phyloP scores from a whole-genome alignment of 176 grass and related monocot genomes.

The Tuctoria greenei region DNA sequence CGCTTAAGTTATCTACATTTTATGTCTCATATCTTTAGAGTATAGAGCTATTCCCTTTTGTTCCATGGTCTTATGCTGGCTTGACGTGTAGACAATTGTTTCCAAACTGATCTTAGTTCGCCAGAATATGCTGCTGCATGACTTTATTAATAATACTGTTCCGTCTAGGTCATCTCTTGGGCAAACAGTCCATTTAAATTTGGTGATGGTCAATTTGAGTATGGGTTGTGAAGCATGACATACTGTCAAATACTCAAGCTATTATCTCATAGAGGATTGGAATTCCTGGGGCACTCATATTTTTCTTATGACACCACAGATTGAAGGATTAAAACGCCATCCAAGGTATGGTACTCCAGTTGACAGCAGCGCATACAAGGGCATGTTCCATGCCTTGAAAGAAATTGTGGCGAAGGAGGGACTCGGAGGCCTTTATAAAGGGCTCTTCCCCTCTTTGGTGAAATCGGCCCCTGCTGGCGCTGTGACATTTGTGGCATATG shows the following conservation, averaged over 20 bases:
- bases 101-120: not conserved
- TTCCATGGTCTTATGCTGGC: not conserved
- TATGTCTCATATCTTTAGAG: conserved; percentile 1
- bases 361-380: conserved; percentile 65
- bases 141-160: not conserved
- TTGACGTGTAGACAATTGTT: not conserved
- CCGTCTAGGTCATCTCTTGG: not conserved
- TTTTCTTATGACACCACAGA: conserved; percentile 38
- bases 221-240: not conserved
- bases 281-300: not conserved
- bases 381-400: conserved; percentile 87
- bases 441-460: conserved; percentile 82
- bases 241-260: not conserved
- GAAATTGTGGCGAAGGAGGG: conserved; percentile 79
- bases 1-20: not conserved
- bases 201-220: conserved; percentile 1
- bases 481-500: conserved; percentile 91
- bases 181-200: not conserved
- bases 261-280: not conserved
- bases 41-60: not conserved
- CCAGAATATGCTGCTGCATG: not conserved
- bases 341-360: conserved; percentile 81
- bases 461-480: conserved; percentile 97
- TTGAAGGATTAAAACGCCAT: conserved; percentile 89
- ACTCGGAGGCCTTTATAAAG: conserved; percentile 78